phyloP scores from a whole-genome alignment of 1,284 basidiomycete species.

The Dichomitus squalens region DNA sequence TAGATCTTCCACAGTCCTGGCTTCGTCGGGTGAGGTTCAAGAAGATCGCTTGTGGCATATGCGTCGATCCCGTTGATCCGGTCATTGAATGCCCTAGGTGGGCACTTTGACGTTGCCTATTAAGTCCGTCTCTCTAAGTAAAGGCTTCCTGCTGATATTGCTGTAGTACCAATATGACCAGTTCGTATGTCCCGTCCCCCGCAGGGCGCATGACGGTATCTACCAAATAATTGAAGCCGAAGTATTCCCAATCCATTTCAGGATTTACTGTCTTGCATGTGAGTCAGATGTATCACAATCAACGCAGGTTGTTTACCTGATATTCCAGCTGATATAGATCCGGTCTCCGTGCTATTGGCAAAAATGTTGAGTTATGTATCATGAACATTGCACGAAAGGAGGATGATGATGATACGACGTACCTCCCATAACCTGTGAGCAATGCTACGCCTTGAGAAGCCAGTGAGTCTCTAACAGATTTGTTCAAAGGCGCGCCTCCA shows the following conservation, averaged over 20 bases:
- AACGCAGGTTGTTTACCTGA: neutral
- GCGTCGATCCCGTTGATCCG: neutral
- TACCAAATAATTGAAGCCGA: neutral
- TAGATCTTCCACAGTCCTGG: constrained; percentile 1
- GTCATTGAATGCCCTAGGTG: neutral
- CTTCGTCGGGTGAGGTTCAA: constrained; percentile 4
- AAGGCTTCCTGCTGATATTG: no score
- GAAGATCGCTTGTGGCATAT: constrained; percentile 2
- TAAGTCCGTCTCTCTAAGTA: neutral
- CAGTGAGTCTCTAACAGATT: constrained; percentile 4
- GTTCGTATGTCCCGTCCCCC: constrained; percentile 3
- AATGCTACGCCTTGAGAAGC: constrained; percentile 1
- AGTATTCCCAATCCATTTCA: constrained; percentile 2
- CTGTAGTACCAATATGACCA: neutral
- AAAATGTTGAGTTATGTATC: neutral
- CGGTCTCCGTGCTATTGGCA: constrained; percentile 4
- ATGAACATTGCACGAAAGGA: neutral
- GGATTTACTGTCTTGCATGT: neutral
- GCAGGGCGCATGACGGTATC: neutral
- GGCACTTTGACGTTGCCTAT: neutral
- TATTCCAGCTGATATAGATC: neutral
- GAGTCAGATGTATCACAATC: neutral
- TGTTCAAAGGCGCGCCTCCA: constrained; percentile 8
- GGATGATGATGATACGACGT: neutral
- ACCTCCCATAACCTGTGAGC: constrained; percentile 17